These are phyloP conservation scores for Codiaeum variegatum DNA, from an alignment of 441 rosid genomes.

Conservation along the genomic window DNA sequence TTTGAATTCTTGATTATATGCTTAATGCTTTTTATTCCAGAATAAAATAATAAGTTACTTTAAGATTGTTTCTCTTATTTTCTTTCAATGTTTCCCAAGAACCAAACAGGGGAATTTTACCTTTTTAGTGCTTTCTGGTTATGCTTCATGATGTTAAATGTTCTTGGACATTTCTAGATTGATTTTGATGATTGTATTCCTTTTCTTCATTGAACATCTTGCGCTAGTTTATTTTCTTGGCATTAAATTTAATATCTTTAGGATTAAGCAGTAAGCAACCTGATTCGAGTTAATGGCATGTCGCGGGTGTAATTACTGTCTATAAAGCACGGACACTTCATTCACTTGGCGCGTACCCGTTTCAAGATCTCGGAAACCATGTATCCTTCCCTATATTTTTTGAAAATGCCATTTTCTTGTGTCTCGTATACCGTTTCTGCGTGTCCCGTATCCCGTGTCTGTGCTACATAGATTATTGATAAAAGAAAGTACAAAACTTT, in stretches of 20 bases:
- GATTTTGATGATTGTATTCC: background rate
- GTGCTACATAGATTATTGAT: too few species aligned
- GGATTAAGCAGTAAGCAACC: background rate
- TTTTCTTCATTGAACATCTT: background rate
- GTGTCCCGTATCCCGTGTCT: too few species aligned
- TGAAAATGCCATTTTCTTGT: too few species aligned
- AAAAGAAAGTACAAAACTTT: background rate
- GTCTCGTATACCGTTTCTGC: too few species aligned
- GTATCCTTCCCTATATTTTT: too few species aligned
- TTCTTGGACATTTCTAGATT: background rate
- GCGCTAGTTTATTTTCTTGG: background rate
- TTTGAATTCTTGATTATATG: constrained; percentile 9
- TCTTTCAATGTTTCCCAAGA: background rate
- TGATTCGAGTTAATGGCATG: background rate
- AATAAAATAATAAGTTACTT: background rate
- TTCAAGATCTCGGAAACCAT: too few species aligned
- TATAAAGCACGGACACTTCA: too few species aligned
- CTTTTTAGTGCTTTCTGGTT: background rate
- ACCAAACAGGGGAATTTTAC: background rate
- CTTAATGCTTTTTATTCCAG: background rate
- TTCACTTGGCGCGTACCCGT: too few species aligned
- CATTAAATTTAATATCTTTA: background rate
- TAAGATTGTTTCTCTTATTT: background rate
- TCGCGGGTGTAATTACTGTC: background rate
- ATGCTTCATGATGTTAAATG: background rate